Conservation (phyloP, 2,329 filamentous ascomycete species). For the Colletotrichum eleusines region DNA sequence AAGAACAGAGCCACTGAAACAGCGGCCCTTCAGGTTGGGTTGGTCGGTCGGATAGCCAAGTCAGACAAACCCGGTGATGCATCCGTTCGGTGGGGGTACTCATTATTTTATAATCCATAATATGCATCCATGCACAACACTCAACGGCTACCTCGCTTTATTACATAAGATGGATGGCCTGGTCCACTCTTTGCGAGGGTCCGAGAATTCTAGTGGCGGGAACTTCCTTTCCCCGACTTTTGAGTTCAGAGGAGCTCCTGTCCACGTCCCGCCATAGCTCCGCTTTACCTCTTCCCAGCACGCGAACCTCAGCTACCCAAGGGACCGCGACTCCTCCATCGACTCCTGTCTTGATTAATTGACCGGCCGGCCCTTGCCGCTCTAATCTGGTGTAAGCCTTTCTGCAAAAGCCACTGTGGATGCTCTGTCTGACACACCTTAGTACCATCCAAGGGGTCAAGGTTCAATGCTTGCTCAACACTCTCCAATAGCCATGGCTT, state of each 20-base stretch:
- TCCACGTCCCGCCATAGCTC: slow-evolving; percentile 27
- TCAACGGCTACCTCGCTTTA: not conserved
- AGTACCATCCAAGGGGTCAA: slow-evolving; percentile 12
- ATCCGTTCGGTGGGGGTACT: not conserved
- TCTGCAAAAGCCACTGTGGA: slow-evolving; percentile 26
- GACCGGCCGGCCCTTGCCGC: slow-evolving; percentile 16
- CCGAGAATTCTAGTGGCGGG: slow-evolving; percentile 39
- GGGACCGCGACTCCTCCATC: slow-evolving; percentile 30
- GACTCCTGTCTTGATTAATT: slow-evolving; percentile 23
- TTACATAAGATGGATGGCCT: not conserved
- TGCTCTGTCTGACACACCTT: slow-evolving; percentile 23
- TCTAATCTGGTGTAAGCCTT: slow-evolving; percentile 29
- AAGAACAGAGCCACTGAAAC: not conserved
- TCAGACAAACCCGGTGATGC: not conserved
- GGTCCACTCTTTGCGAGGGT: not conserved
- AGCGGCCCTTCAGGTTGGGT: not conserved
- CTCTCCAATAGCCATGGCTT: slow-evolving; percentile 38
- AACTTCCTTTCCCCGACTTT: slow-evolving; percentile 41
- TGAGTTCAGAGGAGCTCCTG: slow-evolving; percentile 28
- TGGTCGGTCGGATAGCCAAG: not conserved
- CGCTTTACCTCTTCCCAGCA: slow-evolving; percentile 26
- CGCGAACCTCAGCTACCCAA: slow-evolving; percentile 22
- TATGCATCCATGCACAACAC: not conserved
- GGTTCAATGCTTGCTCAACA: slow-evolving; percentile 41
- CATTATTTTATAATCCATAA: too few species aligned